phyloP scores from a whole-genome alignment of 257 asterid genomes.

The Paraleonurus japonicus region DNA sequence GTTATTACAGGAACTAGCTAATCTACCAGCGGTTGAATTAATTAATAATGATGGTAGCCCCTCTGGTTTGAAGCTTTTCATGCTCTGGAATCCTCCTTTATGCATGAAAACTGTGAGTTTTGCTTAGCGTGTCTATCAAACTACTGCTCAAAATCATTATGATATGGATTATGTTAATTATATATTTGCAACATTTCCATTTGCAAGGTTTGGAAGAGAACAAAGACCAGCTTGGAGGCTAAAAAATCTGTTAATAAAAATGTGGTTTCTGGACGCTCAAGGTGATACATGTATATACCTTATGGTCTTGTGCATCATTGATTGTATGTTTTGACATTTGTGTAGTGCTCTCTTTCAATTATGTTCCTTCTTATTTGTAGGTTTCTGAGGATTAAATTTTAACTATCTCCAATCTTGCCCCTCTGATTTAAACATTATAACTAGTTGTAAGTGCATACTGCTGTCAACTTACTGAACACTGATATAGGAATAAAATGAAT shows the following conservation, averaged over 20 bases:
- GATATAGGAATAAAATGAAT: background rate
- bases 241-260: slow-evolving; percentile 38
- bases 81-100: slow-evolving; percentile 95
- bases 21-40: slow-evolving; percentile 59
- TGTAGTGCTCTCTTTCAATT: background rate
- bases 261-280: slow-evolving; percentile 72
- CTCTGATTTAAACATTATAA: slow-evolving; percentile 4
- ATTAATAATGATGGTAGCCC: slow-evolving; percentile 95
- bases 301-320: slow-evolving; percentile 13
- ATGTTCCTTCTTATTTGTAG: background rate
- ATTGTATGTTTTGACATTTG: background rate
- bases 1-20: slow-evolving; percentile 71
- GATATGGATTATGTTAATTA: slow-evolving; percentile 14
- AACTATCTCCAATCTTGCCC: background rate
- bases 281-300: slow-evolving; percentile 43
- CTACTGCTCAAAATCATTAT: slow-evolving; percentile 8
- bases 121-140: slow-evolving; percentile 24
- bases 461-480: background rate
- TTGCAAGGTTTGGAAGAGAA: slow-evolving; percentile 58
- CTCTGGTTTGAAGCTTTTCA: slow-evolving; percentile 75
- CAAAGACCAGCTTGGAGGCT: slow-evolving; percentile 37
- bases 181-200: slow-evolving; percentile 23
- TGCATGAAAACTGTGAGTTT: slow-evolving; percentile 66
- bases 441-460: background rate
- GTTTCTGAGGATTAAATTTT: background rate